These are phyloP conservation scores for Talaromyces funiculosus DNA, from an alignment of 2,329 filamentous ascomycete species.

Conservation along the genomic window DNA sequence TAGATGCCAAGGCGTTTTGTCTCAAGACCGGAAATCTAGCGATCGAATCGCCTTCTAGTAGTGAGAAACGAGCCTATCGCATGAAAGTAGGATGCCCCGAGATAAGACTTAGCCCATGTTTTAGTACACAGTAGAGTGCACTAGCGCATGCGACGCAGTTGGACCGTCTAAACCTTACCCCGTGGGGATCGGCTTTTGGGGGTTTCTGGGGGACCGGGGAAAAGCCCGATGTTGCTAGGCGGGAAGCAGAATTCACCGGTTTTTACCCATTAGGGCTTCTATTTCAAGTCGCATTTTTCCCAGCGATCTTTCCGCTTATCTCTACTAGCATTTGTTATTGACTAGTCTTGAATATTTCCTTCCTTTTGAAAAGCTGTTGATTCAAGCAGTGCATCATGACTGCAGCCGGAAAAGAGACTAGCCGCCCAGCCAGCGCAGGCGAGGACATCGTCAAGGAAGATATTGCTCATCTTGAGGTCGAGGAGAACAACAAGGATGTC, in stretches of 20 bases:
- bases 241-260: neutral
- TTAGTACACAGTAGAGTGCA: neutral
- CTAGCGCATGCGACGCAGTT: neutral
- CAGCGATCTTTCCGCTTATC: neutral
- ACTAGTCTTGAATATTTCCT: neutral
- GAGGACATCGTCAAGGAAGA: neutral
- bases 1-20: neutral
- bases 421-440: neutral
- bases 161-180: neutral
- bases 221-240: neutral
- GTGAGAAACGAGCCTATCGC: neutral
- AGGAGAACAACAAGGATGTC: neutral
- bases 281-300: neutral
- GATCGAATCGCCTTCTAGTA: constrained; percentile 10
- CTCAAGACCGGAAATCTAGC: neutral
- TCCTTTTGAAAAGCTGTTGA: neutral
- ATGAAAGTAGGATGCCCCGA: neutral
- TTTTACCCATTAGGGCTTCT: neutral
- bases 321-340: neutral
- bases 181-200: neutral
- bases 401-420: neutral
- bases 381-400: neutral
- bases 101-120: neutral
- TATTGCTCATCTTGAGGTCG: neutral
- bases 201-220: neutral